Percentiles rank a stretch among this genome's conserved stretches.
These are phyloP conservation scores for Rhododendron griersonianum DNA, from an alignment of 148 eudicot genomes.

Conservation along the genomic window DNA sequence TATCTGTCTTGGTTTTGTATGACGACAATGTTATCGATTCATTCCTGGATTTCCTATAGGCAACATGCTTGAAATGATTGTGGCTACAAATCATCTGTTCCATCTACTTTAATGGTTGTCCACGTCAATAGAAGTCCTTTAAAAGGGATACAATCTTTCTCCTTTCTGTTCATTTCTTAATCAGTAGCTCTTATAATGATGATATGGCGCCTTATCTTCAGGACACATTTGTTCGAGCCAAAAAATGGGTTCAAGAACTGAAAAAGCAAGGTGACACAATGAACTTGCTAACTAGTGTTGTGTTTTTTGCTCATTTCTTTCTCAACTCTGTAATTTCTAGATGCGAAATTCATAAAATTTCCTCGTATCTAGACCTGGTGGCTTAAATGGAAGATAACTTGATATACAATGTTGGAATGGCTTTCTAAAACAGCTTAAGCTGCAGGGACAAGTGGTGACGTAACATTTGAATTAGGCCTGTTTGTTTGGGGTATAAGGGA, in stretches of 20 bases:
- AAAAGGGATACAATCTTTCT: background rate
- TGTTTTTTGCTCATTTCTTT: background rate
- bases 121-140: background rate
- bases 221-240: slow-evolving; percentile 43
- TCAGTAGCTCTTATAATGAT: background rate
- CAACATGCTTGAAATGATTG: background rate
- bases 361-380: background rate
- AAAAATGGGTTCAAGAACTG: slow-evolving; percentile 49
- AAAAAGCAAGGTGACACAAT: slow-evolving; percentile 34
- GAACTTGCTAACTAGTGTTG: background rate
- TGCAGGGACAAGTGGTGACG: background rate
- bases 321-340: background rate
- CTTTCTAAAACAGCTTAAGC: background rate
- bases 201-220: slow-evolving; percentile 19
- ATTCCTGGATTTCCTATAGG: background rate
- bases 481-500: no score
- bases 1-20: background rate
- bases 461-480: background rate
- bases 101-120: background rate
- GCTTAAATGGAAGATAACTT: background rate
- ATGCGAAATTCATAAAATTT: background rate
- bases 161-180: background rate
- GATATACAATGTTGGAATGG: background rate
- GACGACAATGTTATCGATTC: background rate
- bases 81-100: background rate